These are phyloP conservation scores for Paramecium primaurelia DNA, from an alignment of 73 alveolate species.

Conservation along the genomic window DNA sequence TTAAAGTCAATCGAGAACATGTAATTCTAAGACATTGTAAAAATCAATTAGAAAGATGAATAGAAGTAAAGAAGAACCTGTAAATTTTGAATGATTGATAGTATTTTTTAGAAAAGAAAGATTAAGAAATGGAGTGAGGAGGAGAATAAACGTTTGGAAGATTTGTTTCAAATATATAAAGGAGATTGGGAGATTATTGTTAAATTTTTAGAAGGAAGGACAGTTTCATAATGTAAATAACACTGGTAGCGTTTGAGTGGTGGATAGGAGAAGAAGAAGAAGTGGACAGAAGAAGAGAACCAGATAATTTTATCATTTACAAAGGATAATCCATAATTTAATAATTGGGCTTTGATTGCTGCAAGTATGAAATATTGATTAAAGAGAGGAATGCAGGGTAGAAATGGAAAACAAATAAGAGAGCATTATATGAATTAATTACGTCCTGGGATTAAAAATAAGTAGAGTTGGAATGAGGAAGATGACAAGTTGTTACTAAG, in stretches of 20 bases:
- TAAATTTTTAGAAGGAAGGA: neutral
- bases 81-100: neutral
- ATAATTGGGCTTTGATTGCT: neutral
- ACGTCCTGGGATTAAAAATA: neutral
- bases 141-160: neutral
- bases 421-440: neutral
- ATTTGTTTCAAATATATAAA: neutral
- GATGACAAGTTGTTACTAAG: neutral
- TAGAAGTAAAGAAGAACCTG: neutral
- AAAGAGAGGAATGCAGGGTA: neutral
- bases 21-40: neutral
- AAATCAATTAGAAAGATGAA: neutral
- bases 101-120: neutral
- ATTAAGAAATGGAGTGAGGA: neutral
- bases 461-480: neutral
- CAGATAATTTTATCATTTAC: neutral
- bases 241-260: neutral
- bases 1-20: neutral
- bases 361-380: neutral
- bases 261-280: neutral
- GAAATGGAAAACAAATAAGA: neutral
- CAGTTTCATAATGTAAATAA: constrained; percentile 25
- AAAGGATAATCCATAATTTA: neutral
- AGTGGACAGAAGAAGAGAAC: neutral
- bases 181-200: neutral